These are phyloP conservation scores for Lachancea lanzarotensis DNA, from an alignment of 805 yeast species.

Conservation along the genomic window DNA sequence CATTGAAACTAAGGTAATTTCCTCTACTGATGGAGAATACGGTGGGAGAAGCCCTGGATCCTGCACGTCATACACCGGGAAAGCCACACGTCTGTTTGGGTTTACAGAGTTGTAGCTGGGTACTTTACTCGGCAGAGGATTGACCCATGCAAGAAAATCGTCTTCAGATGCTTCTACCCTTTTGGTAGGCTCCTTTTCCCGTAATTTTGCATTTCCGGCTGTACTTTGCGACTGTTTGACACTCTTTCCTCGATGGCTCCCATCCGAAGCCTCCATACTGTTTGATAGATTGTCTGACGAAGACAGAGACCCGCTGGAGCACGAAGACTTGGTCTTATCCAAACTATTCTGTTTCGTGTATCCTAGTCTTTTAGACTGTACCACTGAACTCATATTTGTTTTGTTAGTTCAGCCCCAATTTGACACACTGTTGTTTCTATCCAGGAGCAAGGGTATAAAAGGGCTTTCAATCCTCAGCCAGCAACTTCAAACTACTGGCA, in stretches of 20 bases:
- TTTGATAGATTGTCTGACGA: slow-evolving; percentile 4
- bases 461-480: no score
- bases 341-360: not conserved
- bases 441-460: not conserved
- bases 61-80: slow-evolving; percentile 33
- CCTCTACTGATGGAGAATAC: slow-evolving; percentile 60
- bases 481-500: not conserved
- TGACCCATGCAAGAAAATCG: slow-evolving; percentile 29
- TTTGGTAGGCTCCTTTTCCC: not conserved
- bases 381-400: not conserved
- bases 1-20: slow-evolving; percentile 49
- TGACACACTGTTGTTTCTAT: not conserved
- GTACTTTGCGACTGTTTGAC: not conserved
- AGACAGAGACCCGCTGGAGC: slow-evolving; percentile 3
- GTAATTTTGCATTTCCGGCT: not conserved
- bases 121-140: slow-evolving; percentile 35
- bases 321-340: slow-evolving; percentile 3
- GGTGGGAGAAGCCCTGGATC: slow-evolving; percentile 47
- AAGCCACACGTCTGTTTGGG: slow-evolving; percentile 24
- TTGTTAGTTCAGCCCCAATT: not conserved
- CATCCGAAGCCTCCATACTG: slow-evolving; percentile 3
- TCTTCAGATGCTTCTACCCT: not conserved
- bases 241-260: not conserved
- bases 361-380: not conserved
- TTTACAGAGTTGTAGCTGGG: slow-evolving; percentile 27